Evolutionary conservation across 306 rosid species (phyloP), one percentile per base, ranked within the genome.

Genomic region (Cicer pinnatifidum): DNA sequence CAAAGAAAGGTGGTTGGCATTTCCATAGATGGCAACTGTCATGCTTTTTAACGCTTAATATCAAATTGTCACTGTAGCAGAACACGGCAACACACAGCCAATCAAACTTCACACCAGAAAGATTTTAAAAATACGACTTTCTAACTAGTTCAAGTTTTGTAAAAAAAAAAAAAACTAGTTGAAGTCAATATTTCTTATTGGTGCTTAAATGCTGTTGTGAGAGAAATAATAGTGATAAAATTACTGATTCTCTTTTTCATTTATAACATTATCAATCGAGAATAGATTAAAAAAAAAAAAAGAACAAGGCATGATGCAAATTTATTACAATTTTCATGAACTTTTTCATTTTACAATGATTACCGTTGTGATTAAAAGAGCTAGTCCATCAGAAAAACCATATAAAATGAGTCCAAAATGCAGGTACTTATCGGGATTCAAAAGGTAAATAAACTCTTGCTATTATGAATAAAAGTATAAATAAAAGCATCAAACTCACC

Each of bases 401-500:
- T 19, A 75, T 28, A 72, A 40, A 56, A 23, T 43, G 38, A 62
- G 10, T 41, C 47, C 67, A 56, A 28, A 66, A 67, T 50, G 60
- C 20, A 76, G 16, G 46, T 20, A 56, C 9, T 38, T 35, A 48
- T 12, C 46, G 48, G 20, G 19, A 73, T 71, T 20, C n/a, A n/a
- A n/a, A n/a, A n/a, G n/a, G 11, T 33, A 19, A 61, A 41, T 2
- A 50, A 58, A 13, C 33, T 45, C 10, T 63, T 64, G 47, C 20
- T 57, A 17, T 53, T 7, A 6, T 23, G 17, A 67, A 51, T 28
- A 17, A 70, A 63, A 78, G 11, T 13, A 54, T n/a, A 35, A 68
- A 19, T 8, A 48, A 71, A 71, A 58, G 70, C 67, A 74, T 79
- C 82, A 73, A 52, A 70, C 92, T 67, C 75, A 16, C 17, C 0